A percentile compares a stretch with the other conserved stretches of the same genome.
Evolutionary conservation across 202 grass and related monocot genomes (phyloP).

Genomic region (Dendrocalamus latiflorus): DNA sequence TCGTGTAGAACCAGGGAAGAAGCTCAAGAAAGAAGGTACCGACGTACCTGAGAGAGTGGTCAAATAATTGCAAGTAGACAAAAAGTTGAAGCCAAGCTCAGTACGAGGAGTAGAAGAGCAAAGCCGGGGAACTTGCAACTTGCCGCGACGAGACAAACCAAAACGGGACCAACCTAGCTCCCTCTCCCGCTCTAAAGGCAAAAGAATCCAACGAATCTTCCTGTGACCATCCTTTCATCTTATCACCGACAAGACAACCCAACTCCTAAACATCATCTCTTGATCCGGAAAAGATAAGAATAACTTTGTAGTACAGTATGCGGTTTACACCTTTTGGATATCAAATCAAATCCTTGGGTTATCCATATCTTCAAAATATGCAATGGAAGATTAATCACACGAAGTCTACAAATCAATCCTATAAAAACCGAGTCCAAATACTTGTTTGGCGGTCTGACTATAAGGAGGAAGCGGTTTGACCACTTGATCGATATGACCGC

Average conservation of each 20-base stretch:
- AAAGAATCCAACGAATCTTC: conserved; percentile 25
- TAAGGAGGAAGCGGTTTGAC: too few relatives aligned
- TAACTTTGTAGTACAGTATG: background rate
- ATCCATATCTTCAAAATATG: too few relatives aligned
- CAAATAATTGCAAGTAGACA: background rate
- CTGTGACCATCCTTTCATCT: background rate
- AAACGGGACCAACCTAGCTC: conserved; percentile 13
- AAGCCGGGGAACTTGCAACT: background rate
- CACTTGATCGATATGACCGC: too few relatives aligned
- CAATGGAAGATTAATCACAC: too few relatives aligned
- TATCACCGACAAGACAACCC: background rate
- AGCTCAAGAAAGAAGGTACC: background rate
- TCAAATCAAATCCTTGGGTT: too few relatives aligned
- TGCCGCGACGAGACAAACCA: background rate
- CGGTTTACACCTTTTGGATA: too few relatives aligned
- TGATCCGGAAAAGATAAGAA: background rate
- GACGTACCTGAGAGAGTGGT: background rate
- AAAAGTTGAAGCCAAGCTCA: background rate
- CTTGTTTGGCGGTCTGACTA: too few relatives aligned
- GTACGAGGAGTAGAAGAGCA: background rate
- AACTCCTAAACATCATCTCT: background rate
- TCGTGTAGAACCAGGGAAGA: background rate
- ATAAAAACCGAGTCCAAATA: too few relatives aligned
- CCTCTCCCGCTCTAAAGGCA: background rate
- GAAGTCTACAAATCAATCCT: too few relatives aligned